phyloP scores from a whole-genome alignment of 208 protist genomes.

The Trypanosoma boissoni region DNA sequence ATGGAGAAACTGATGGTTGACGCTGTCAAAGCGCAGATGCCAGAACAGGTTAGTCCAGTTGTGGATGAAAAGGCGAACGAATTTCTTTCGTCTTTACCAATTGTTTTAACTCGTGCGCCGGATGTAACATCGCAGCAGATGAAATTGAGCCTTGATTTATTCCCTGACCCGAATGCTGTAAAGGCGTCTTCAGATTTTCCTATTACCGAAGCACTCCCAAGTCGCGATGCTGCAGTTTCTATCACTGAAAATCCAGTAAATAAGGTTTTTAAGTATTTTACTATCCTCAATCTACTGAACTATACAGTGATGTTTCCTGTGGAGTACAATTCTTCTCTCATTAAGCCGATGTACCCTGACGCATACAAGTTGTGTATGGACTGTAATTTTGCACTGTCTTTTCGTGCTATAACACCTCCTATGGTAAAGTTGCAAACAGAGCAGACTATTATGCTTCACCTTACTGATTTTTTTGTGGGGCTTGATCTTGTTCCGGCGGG shows the following conservation, averaged over 20 bases:
- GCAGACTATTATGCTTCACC: conserved; percentile 5
- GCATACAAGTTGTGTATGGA: conserved; percentile 45
- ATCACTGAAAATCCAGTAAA: conserved; percentile 33
- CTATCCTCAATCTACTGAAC: conserved; percentile 5
- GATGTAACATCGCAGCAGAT: conserved; percentile 33
- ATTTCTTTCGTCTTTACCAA: background rate
- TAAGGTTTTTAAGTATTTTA: conserved; percentile 30
- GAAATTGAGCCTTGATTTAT: conserved; percentile 14
- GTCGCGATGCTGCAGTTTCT: conserved; percentile 27
- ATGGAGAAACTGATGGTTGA: conserved; percentile 42
- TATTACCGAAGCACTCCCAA: background rate
- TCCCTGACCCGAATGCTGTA: background rate
- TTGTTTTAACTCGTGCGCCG: conserved; percentile 12
- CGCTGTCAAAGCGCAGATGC: conserved; percentile 38
- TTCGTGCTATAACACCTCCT: conserved; percentile 13
- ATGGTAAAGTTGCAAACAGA: conserved; percentile 2
- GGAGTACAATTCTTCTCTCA: conserved; percentile 43
- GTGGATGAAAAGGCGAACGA: conserved; percentile 27
- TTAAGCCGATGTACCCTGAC: conserved; percentile 50
- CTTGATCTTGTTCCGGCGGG: conserved; percentile 25
- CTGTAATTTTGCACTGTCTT: conserved; percentile 33
- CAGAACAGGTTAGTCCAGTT: conserved; percentile 14
- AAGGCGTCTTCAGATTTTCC: background rate
- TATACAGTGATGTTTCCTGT: conserved; percentile 7
- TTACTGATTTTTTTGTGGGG: conserved; percentile 22